Percentiles rank a stretch among this genome's conserved stretches.
Conservation (phyloP, 306 rosid species). For the Astragalus glycyphyllos region DNA sequence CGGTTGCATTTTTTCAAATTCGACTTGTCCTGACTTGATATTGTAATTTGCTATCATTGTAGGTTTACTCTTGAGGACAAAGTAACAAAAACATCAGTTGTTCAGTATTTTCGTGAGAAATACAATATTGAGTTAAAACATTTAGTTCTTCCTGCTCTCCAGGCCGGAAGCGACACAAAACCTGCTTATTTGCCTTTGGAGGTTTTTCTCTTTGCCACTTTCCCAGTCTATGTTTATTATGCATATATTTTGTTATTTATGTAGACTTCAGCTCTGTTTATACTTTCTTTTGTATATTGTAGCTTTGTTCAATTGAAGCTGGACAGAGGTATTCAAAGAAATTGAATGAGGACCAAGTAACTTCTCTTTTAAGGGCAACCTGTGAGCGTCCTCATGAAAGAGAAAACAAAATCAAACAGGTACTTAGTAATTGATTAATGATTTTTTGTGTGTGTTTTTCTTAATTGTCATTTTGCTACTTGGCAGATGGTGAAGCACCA, state of each 20-base stretch:
- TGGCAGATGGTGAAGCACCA: constrained; percentile 47
- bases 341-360: constrained; percentile 67
- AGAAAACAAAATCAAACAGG: constrained; percentile 44
- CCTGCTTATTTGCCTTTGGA: constrained; percentile 79
- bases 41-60: constrained; percentile 3
- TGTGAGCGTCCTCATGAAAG: constrained; percentile 66
- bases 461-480: not conserved
- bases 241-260: not conserved
- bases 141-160: constrained; percentile 67
- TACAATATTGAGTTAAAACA: constrained; percentile 37
- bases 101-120: constrained; percentile 58
- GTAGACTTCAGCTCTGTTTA: not conserved
- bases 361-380: constrained; percentile 60
- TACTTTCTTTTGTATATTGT: not conserved
- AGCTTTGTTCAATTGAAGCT: constrained; percentile 63
- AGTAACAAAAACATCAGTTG: constrained; percentile 27
- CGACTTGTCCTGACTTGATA: not conserved
- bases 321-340: constrained; percentile 75
- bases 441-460: not conserved
- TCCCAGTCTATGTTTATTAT: not conserved
- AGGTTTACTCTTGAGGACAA: constrained; percentile 76
- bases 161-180: constrained; percentile 66
- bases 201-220: constrained; percentile 47
- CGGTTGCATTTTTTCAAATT: not conserved
- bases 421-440: constrained; percentile 1